Evolutionary conservation across 148 eudicot species (phyloP), one percentile per base, ranked within the genome.

Genomic region (Heliamphora exappendiculata): DNA sequence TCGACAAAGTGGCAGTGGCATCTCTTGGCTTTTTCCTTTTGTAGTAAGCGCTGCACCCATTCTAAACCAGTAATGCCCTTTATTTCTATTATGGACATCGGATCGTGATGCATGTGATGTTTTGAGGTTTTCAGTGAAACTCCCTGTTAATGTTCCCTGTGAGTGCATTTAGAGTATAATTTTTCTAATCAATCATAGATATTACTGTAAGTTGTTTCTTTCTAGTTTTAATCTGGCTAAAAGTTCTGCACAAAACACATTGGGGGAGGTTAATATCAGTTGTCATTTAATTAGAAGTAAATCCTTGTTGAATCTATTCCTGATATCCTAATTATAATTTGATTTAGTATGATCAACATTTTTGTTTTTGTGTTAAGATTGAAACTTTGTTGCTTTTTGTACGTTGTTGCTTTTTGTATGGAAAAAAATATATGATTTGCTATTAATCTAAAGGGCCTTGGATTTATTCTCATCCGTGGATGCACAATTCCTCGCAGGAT

Each of bases 21-120:
- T 88, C 76, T 90, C 97, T 76, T 95, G 98, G 98, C 92, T 95
- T 77, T 95, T 95, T 78, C 97, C 97, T 19, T 95, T 95, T 78
- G 78, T 95, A 73, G 98, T 95, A 85, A 83, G 97, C 75, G 49
- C 29, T 33, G 26, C 62, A 29, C 67, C 50, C 67, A 66, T 20
- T 60, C 34, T 22, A 36, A 55, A 72, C 13, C 13, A 41, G 14
- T 24, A 37, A 41, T 20, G 36, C 2, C 47, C 47, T 73, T 22
- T 22, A 24, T 22, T 55, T 39, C 6, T 55, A 39, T n/a, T n/a
- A n/a, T n/a, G n/a, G n/a, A n/a, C n/a, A n/a, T n/a, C n/a, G n/a
- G 47, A 5, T 42, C 0, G 47, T 6, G 47, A 6, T 42, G 47
- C 47, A 42, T 47, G 11, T 13, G 42, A 2, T 70, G 1, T 70